Percentiles rank a stretch among this genome's conserved stretches.
These are phyloP conservation scores for Boletus sensibilis DNA, from an alignment of 768 basidiomycete species.

Conservation along the genomic window DNA sequence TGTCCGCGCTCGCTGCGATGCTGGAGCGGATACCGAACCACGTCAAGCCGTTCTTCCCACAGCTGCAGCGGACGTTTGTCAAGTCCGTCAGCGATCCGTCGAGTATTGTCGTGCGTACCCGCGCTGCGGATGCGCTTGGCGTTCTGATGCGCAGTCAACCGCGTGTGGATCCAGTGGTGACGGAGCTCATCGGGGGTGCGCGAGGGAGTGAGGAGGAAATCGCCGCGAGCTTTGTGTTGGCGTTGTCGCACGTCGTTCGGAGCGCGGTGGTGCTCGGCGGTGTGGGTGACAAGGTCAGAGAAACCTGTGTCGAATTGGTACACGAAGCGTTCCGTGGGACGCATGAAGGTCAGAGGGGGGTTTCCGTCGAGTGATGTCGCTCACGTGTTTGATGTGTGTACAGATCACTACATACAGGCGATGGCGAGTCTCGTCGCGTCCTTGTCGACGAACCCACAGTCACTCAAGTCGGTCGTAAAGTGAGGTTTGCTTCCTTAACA, in stretches of 20 bases:
- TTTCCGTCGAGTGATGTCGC: not conserved
- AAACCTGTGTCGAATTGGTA: slow-evolving; percentile 72
- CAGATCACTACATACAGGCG: slow-evolving; percentile 71
- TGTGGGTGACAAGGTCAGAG: slow-evolving; percentile 72
- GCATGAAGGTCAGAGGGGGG: slow-evolving; percentile 52
- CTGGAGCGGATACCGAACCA: slow-evolving; percentile 82
- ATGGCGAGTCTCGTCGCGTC: slow-evolving; percentile 62
- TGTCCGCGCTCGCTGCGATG: slow-evolving; percentile 82
- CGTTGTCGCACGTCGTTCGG: slow-evolving; percentile 71
- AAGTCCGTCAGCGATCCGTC: slow-evolving; percentile 84
- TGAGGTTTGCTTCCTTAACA: slow-evolving; percentile 36
- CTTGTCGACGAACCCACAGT: slow-evolving; percentile 59
- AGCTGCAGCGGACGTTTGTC: slow-evolving; percentile 93
- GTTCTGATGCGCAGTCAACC: slow-evolving; percentile 88
- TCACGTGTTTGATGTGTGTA: not conserved
- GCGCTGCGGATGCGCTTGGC: slow-evolving; percentile 83
- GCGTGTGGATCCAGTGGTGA: slow-evolving; percentile 90
- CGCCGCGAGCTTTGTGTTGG: slow-evolving; percentile 70
- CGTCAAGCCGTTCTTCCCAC: slow-evolving; percentile 98
- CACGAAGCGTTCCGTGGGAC: slow-evolving; percentile 73
- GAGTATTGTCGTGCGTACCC: slow-evolving; percentile 73
- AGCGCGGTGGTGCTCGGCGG: slow-evolving; percentile 61
- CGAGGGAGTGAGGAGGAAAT: slow-evolving; percentile 66
- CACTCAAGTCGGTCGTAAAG: slow-evolving; percentile 67
- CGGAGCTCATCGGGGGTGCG: slow-evolving; percentile 71